Conservation (phyloP, 2,329 filamentous ascomycete genomes). For the Aureobasidium leucospermi region DNA sequence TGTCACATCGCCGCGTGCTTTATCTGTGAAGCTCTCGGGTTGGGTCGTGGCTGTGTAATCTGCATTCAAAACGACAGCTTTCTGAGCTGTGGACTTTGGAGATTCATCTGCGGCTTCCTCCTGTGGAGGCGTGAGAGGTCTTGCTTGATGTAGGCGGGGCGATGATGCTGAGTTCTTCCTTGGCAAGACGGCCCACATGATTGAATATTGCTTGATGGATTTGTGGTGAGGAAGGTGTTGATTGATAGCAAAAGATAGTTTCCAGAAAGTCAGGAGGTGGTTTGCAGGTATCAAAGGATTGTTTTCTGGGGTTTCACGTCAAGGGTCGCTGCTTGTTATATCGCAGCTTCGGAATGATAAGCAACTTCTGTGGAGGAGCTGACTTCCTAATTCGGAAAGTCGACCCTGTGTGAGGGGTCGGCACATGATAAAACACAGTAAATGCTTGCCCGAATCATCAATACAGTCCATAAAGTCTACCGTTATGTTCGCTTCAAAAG, state of each 20-base stretch:
- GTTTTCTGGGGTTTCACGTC: neutral
- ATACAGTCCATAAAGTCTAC: neutral
- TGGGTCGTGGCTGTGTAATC: neutral
- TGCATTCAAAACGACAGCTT: neutral
- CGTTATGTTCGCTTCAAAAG: neutral
- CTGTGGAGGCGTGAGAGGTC: neutral
- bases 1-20: conserved; percentile 20
- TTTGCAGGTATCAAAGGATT: neutral
- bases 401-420: neutral
- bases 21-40: neutral
- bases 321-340: neutral
- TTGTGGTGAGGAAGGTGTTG: neutral
- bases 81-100: neutral
- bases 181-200: conserved; percentile 3
- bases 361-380: neutral
- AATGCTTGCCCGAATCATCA: neutral
- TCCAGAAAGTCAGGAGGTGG: neutral
- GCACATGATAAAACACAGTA: neutral
- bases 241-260: neutral
- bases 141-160: neutral
- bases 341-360: neutral
- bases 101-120: neutral
- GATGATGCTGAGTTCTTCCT: neutral
- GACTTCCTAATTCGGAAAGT: neutral
- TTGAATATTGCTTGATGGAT: neutral